Conservation (phyloP, 2,329 filamentous ascomycete species). For the Capronia coronata region DNA sequence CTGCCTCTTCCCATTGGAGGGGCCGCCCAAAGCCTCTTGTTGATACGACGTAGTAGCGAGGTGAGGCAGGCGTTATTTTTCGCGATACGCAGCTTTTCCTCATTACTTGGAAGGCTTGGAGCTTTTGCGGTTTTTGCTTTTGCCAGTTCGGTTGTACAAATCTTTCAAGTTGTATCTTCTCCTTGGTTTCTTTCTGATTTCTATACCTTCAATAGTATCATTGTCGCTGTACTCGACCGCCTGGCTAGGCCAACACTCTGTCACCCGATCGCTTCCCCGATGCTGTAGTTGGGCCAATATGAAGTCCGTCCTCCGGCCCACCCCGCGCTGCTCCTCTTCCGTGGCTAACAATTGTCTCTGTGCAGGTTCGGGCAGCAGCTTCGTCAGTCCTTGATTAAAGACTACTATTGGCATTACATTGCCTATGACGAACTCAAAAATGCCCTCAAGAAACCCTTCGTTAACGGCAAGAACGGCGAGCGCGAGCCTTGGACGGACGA, state of each 20-base stretch:
- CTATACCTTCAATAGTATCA: not conserved
- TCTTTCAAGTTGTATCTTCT: not conserved
- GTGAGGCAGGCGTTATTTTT: no score
- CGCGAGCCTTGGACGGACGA: constrained; percentile 77
- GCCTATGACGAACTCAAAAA: constrained; percentile 90
- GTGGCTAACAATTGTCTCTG: not conserved
- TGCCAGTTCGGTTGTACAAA: not conserved
- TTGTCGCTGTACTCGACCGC: not conserved
- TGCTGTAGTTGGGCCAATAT: constrained; percentile 3
- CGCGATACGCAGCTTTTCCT: not conserved
- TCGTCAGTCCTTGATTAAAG: constrained; percentile 87
- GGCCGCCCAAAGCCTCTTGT: not conserved
- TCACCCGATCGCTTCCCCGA: not conserved
- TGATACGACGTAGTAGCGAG: no score
- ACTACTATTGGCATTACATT: constrained; percentile 98
- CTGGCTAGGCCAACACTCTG: not conserved
- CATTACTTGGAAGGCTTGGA: not conserved
- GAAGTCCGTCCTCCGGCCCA: constrained; percentile 3
- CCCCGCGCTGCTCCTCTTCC: not conserved
- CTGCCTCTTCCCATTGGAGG: not conserved
- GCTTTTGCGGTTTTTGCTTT: not conserved
- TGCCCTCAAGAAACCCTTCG: constrained; percentile 69
- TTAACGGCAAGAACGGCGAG: constrained; percentile 44
- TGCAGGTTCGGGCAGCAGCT: constrained; percentile 88
- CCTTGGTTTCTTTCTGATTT: not conserved